Evolutionary conservation across 2,329 filamentous ascomycete species (phyloP), one percentile per base, ranked within the genome.

Genomic region (Ustulina deusta): DNA sequence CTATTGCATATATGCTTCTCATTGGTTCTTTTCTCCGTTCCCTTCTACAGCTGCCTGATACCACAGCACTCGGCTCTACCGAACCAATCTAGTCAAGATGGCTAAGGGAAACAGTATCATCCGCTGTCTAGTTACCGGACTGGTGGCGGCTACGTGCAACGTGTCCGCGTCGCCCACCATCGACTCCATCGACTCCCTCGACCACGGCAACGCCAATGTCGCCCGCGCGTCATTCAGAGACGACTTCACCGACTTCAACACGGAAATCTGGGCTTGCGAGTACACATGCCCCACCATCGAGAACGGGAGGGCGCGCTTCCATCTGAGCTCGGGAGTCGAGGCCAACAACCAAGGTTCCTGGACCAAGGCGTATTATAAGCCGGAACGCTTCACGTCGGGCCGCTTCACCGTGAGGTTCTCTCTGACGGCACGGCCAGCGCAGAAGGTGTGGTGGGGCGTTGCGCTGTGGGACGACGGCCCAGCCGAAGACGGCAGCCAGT

Each of bases 231-330:
- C 59, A 25, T 62, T 62, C 27, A 22, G 49, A 55, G 59, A 62
- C n/a, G 59, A 55, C 36, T 62, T 54, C 25, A 62, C 10, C 17
- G 36, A 22, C 5, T 62, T 55, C 48, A 29, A 46, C 17, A 44
- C 11, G 17, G n/a, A 36, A 10, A 62, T 44, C 38, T 62, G 36
- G 59, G 34, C 38, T 9, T 62, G 59, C 49, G 59, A 38, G 32
- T 63, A 56, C 25, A 40, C 60, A 7, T 63, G 60, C 13, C 51
- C 60, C 13, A 63, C 51, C 4, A 56, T 63, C 29, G 60, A 56
- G 20, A 56, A 17, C 15, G 38, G 20, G 29, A 46, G 15, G 11
- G 60, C 40, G 29, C 60, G 49, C 51, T 57, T 63, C 38, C 60
- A 56, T 40, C 38, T 56, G 22, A 63, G 60, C 15, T 11, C 27